These are phyloP conservation scores for Aspergillus nomiae DNA, from an alignment of 2,329 filamentous ascomycete genomes.

Conservation along the genomic window DNA sequence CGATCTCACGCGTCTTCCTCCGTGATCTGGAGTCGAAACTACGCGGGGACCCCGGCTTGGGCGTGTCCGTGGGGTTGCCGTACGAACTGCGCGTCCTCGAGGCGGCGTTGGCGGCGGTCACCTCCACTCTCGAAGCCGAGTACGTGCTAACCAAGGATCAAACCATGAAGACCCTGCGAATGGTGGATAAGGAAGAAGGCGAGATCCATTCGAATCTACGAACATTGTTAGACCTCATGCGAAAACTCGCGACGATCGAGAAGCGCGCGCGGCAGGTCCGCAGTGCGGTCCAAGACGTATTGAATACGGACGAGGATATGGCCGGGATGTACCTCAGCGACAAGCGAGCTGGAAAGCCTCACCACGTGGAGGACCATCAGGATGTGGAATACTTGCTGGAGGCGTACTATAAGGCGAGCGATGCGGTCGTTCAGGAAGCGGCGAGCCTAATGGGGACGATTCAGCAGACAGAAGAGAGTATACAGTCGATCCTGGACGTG, in stretches of 20 bases:
- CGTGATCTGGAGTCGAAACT: slow-evolving; percentile 31
- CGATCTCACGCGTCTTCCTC: slow-evolving; percentile 26
- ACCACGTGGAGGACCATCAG: slow-evolving; percentile 34
- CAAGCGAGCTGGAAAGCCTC: slow-evolving; percentile 29
- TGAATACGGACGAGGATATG: slow-evolving; percentile 41
- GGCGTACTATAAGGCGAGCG: slow-evolving; percentile 39
- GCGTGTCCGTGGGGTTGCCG: slow-evolving; percentile 23
- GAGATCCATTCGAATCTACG: slow-evolving; percentile 26
- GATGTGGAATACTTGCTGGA: slow-evolving; percentile 43
- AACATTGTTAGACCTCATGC: slow-evolving; percentile 25
- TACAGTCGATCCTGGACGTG: slow-evolving; percentile 36
- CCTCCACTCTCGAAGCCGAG: slow-evolving; percentile 36
- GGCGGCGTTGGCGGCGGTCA: slow-evolving; percentile 36
- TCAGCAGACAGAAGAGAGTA: slow-evolving; percentile 34
- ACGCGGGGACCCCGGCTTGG: slow-evolving; percentile 17
- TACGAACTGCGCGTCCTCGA: slow-evolving; percentile 38
- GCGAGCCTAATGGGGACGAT: slow-evolving; percentile 30
- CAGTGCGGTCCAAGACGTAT: slow-evolving; percentile 34
- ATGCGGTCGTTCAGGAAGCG: slow-evolving; percentile 35
- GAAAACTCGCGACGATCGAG: slow-evolving; percentile 24
- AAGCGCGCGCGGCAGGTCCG: slow-evolving; percentile 39
- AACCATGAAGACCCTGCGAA: slow-evolving; percentile 15
- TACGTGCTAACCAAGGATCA: slow-evolving; percentile 26
- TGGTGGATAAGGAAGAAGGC: slow-evolving; percentile 19
- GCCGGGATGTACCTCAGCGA: slow-evolving; percentile 41